phyloP scores from a whole-genome alignment of 139 green algal species.

The Coelastrella sp. region DNA sequence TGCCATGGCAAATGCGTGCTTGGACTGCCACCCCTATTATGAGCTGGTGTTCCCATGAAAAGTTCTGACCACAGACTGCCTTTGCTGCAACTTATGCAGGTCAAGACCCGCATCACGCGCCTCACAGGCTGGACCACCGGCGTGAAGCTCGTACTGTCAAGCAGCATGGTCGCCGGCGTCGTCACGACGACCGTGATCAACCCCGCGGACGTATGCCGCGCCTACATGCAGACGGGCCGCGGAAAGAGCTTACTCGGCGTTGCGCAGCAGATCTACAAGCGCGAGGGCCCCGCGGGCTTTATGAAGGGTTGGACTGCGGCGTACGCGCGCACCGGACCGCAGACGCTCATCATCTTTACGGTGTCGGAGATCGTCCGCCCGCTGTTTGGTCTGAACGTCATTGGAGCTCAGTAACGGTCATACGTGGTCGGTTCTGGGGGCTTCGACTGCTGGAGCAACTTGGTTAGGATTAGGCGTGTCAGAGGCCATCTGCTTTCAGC shows the following conservation, averaged over 20 bases:
- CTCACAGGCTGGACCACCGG: conserved; percentile 58
- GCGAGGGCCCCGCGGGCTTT: conserved; percentile 68
- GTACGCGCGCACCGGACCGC: conserved; percentile 72
- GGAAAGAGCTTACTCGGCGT: conserved; percentile 50
- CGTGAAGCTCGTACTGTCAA: conserved; percentile 70
- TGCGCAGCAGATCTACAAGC: conserved; percentile 51
- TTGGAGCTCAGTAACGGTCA: conserved; percentile 11
- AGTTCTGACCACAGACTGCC: too few relatives aligned
- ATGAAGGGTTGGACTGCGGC: conserved; percentile 76
- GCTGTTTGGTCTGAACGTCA: conserved; percentile 31
- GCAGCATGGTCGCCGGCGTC: conserved; percentile 84
- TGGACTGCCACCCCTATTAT: too few relatives aligned
- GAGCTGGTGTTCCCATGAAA: too few relatives aligned
- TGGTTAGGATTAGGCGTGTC: too few relatives aligned
- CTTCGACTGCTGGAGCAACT: too few relatives aligned
- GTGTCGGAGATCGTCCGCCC: conserved; percentile 28
- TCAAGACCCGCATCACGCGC: conserved; percentile 47
- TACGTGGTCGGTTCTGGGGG: too few relatives aligned
- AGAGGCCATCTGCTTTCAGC: too few relatives aligned
- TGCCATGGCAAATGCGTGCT: too few relatives aligned
- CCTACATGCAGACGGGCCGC: conserved; percentile 45
- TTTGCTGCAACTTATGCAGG: not conserved
- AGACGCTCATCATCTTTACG: conserved; percentile 80
- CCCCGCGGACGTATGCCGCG: conserved; percentile 91
- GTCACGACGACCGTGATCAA: conserved; percentile 92